Base-by-base conservation (phyloP, 1,139 yeast species). In the Candida sp. region DNA sequence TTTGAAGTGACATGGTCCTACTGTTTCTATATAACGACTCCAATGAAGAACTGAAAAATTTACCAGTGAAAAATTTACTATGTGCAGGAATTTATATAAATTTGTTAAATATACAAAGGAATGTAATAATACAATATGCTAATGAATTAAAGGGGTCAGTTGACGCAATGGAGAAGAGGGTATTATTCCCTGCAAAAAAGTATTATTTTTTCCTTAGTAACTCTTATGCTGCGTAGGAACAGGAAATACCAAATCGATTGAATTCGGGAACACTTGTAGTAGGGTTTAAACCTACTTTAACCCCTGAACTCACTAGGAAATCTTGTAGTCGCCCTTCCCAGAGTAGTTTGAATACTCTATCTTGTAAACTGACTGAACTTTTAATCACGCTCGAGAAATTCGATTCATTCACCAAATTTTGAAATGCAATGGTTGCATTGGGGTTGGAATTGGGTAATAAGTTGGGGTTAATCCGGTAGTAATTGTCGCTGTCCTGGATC, bases 321-420 rank as follows among this genome's bases (percentile, higher is more conserved):
- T 89, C 96, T 55, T 86, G 82, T 55, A 80, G 79, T 49, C 87
- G 76, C 0, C 98, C 97, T 57, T 88, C 97, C 97, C 98, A 93
- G 33, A 88, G 64, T 5, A 90, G 44, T 46, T 81, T 82, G 6
- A 87, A 55, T 46, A 79, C 73, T 50, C 73, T 76, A 45, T 83
- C 86, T 40, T 79, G 81, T 22, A 88, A 54, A 41, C 91, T 83
- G 0, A 96, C 80, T 43, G 93, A 79, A 2, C 85, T 66, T 60
- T 89, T 91, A 52, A 90, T 63, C 9, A 89, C 95, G 47, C 88
- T 83, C 0, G 84, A 73, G 53, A 83, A 83, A 41, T 79, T 74
- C 39, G 83, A 74, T 41, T 72, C 74, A 39, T 73, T 72, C 21
- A 80, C 79, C 21, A 75, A 60, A 44, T 69, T 70, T 45, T 78